These are phyloP conservation scores for Ceratocystis albifundus DNA, from an alignment of 2,329 filamentous ascomycete species.

Conservation along the genomic window DNA sequence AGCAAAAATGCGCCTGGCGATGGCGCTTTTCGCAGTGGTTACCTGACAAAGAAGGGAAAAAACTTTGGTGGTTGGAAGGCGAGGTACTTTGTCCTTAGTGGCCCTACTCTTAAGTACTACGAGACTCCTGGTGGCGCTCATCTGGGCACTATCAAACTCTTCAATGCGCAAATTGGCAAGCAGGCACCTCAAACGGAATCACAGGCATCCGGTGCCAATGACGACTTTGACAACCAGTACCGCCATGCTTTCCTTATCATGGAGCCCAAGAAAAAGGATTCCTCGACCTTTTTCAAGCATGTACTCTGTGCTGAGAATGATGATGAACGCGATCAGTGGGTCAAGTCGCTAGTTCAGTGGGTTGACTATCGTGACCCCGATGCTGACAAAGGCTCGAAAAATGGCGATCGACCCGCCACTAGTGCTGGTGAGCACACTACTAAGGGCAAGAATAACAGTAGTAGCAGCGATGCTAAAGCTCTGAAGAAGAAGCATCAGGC, in stretches of 20 bases:
- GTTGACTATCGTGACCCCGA: slow-evolving; percentile 61
- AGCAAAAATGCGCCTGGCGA: slow-evolving; percentile 45
- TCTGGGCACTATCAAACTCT: slow-evolving; percentile 84
- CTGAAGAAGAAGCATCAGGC: slow-evolving; percentile 29
- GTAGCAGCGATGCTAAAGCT: slow-evolving; percentile 23
- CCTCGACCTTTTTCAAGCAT: slow-evolving; percentile 74
- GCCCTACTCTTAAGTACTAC: slow-evolving; percentile 68
- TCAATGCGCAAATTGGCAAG: slow-evolving; percentile 85
- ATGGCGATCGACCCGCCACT: slow-evolving; percentile 27
- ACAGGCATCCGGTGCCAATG: slow-evolving; percentile 34
- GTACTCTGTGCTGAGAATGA: slow-evolving; percentile 95
- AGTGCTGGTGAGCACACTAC: slow-evolving; percentile 19
- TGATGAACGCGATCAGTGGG: slow-evolving; percentile 83
- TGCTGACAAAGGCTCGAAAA: slow-evolving; percentile 37
- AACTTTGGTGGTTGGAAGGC: slow-evolving; percentile 99
- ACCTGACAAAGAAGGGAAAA: slow-evolving; percentile 92
- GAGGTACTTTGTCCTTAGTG: slow-evolving; percentile 50
- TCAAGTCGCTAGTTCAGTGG: slow-evolving; percentile 77
- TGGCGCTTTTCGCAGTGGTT: slow-evolving; percentile 68
- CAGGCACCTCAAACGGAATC: slow-evolving; percentile 55
- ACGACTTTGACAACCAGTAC: slow-evolving; percentile 85
- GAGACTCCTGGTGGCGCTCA: slow-evolving; percentile 84
- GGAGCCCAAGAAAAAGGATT: slow-evolving; percentile 94
- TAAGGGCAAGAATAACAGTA: slow-evolving; percentile 36
- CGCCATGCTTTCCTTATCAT: slow-evolving; percentile 90